These are phyloP conservation scores for Fraxinus paxiana DNA, from an alignment of 305 asterid species.

Conservation along the genomic window DNA sequence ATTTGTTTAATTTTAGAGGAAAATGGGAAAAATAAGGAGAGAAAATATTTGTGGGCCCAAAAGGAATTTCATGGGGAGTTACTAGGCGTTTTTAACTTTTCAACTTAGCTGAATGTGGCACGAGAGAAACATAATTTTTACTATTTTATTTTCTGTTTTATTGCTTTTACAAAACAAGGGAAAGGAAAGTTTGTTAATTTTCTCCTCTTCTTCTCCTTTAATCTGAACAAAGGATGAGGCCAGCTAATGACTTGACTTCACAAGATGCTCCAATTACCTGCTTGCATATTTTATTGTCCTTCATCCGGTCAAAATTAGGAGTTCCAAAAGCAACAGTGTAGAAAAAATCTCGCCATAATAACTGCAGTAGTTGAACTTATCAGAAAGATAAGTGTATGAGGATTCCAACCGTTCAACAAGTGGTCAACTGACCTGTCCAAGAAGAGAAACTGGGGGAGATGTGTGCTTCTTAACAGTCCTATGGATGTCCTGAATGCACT, in stretches of 20 bases:
- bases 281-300: constrained; percentile 77
- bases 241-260: constrained; percentile 4
- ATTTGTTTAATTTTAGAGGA: neutral
- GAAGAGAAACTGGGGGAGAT: constrained; percentile 92
- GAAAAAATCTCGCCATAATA: constrained; percentile 92
- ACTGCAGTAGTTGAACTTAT: constrained; percentile 41
- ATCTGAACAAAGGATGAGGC: neutral
- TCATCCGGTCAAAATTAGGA: constrained; percentile 79
- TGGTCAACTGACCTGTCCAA: constrained; percentile 67
- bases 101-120: neutral
- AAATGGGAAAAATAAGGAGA: neutral
- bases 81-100: neutral
- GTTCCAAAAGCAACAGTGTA: constrained; percentile 80
- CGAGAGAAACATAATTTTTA: neutral
- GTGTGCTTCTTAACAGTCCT: constrained; percentile 62
- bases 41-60: neutral
- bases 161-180: neutral
- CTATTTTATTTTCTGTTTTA: neutral
- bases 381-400: constrained; percentile 21
- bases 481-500: constrained; percentile 73
- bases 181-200: neutral
- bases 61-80: neutral
- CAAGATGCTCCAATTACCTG: constrained; percentile 48
- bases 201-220: neutral
- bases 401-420: neutral